Conservation (phyloP, 257 asterid genomes). For the Salvia splendens region DNA sequence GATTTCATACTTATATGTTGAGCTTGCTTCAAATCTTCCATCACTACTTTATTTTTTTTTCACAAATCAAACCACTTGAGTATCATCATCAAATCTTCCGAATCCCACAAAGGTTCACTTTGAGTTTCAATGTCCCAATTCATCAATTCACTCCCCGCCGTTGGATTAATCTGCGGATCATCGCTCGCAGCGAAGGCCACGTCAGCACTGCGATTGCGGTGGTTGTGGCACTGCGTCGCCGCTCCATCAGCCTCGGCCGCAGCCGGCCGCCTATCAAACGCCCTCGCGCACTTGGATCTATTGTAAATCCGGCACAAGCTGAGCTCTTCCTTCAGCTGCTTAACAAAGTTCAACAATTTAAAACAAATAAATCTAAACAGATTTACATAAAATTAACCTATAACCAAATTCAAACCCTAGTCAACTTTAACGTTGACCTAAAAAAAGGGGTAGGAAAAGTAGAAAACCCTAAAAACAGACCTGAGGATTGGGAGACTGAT, state of each 20-base stretch:
- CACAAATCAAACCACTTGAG: neutral
- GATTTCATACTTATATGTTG: no score
- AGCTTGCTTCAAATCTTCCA: neutral
- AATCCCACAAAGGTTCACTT: neutral
- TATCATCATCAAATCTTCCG: neutral
- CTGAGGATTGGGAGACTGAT: neutral
- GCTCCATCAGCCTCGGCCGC: no score
- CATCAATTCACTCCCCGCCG: neutral
- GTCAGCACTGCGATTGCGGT: no score
- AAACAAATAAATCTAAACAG: no score
- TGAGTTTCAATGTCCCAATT: slow-evolving; percentile 2
- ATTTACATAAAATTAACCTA: no score
- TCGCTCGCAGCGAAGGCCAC: neutral
- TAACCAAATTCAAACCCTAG: no score
- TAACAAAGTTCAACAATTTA: neutral
- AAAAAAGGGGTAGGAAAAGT: no score
- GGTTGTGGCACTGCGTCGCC: neutral
- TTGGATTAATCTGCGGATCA: neutral
- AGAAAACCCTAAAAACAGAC: neutral
- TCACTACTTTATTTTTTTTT: neutral
- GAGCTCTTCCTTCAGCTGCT: neutral
- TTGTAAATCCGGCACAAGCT: slow-evolving; percentile 9
- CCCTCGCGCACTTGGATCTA: neutral
- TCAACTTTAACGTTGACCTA: no score
- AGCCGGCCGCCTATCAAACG: neutral